Evolutionary conservation across 345 rosid species (phyloP).

Genomic region (Anastatica hierochuntica): DNA sequence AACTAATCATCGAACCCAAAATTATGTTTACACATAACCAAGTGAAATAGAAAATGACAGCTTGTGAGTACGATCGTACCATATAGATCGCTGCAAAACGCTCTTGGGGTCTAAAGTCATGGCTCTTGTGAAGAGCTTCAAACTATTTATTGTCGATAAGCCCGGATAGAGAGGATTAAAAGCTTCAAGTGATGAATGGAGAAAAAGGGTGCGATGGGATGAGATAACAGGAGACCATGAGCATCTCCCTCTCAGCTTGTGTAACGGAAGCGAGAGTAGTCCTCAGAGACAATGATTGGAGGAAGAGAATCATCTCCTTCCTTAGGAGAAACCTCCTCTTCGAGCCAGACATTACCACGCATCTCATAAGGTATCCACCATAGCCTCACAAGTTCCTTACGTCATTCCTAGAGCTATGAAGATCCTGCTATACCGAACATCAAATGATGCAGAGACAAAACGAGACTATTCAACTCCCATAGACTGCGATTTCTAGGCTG

Average conservation of each 20-base stretch:
- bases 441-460: constrained; percentile 37
- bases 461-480: constrained; percentile 17
- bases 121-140: constrained; percentile 66
- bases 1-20: constrained; percentile 37
- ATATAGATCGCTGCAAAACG: constrained; percentile 77
- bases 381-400: constrained; percentile 70
- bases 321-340: constrained; percentile 36
- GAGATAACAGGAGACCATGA: constrained; percentile 65
- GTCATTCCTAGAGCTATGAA: constrained; percentile 63
- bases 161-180: constrained; percentile 81
- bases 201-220: constrained; percentile 77
- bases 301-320: constrained; percentile 60
- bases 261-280: constrained; percentile 79
- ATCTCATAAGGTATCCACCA: constrained; percentile 73
- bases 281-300: constrained; percentile 62
- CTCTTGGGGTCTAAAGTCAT: constrained; percentile 60
- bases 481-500: constrained; percentile 33
- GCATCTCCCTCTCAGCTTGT: constrained; percentile 84
- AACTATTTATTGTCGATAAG: constrained; percentile 49
- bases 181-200: constrained; percentile 85
- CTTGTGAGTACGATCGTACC: constrained; percentile 46
- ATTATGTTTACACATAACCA: constrained; percentile 58
- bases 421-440: constrained; percentile 92
- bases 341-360: constrained; percentile 90
- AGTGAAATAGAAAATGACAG: constrained; percentile 59